Evolutionary conservation across 257 asterid species (phyloP).

Genomic region (Jacaranda mimosifolia): DNA sequence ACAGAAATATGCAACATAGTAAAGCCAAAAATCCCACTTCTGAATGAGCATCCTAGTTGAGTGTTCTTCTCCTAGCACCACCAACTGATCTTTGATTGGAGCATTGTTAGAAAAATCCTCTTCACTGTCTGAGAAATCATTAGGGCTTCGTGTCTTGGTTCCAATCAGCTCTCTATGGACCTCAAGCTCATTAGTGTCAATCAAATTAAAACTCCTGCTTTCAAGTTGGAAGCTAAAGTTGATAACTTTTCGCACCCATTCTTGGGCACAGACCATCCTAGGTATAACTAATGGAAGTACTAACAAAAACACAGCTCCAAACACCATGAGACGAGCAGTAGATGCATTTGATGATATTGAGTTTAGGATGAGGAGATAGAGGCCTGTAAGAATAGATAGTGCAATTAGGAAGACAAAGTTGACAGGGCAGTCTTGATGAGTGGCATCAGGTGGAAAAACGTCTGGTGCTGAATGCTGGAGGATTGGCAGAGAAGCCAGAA

Average conservation of each 20-base stretch:
- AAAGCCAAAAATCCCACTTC: conserved; percentile 71
- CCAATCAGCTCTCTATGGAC: conserved; percentile 35
- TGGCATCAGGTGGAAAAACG: conserved; percentile 32
- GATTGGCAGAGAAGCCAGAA: conserved; percentile 44
- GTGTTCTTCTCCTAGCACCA: conserved; percentile 66
- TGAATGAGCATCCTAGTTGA: conserved; percentile 47
- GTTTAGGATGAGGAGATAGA: conserved; percentile 60
- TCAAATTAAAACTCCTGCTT: neutral
- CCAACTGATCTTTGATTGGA: neutral
- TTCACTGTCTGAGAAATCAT: conserved; percentile 16
- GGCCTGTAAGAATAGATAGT: conserved; percentile 55
- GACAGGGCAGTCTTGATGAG: conserved; percentile 41
- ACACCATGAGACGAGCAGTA: conserved; percentile 45
- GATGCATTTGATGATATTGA: conserved; percentile 35
- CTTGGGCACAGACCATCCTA: conserved; percentile 28
- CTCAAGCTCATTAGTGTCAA: conserved; percentile 39
- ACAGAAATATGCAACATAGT: conserved; percentile 61
- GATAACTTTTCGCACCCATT: conserved; percentile 26
- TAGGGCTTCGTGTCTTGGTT: conserved; percentile 14
- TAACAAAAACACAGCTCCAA: conserved; percentile 57
- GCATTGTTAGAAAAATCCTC: conserved; percentile 25
- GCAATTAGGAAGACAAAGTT: conserved; percentile 48
- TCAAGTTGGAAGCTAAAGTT: neutral
- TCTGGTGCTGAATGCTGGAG: conserved; percentile 39
- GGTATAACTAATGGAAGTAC: conserved; percentile 49